Conservation (phyloP, 805 yeast genomes). For the Blastobotrys parvus region DNA sequence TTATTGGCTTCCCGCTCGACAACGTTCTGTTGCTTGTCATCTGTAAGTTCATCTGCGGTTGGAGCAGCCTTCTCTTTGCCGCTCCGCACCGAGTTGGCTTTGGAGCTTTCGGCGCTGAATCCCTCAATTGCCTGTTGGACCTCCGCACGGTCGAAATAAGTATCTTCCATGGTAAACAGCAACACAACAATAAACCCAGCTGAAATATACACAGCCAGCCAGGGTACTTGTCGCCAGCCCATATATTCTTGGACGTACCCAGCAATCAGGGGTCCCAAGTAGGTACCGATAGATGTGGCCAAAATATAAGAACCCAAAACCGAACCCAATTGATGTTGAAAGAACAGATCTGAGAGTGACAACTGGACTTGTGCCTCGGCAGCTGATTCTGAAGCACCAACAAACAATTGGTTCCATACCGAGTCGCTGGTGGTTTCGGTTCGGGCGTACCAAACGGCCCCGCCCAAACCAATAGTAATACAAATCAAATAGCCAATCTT, state of each 20-base stretch:
- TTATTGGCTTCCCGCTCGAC: not conserved
- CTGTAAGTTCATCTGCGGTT: not conserved
- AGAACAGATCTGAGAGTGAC: conserved; percentile 61
- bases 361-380: conserved; percentile 68
- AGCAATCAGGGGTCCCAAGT: conserved; percentile 69
- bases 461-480: conserved; percentile 49
- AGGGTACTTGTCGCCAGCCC: conserved; percentile 72
- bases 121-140: not conserved
- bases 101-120: not conserved
- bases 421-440: conserved; percentile 48
- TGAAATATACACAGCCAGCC: conserved; percentile 54
- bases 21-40: not conserved
- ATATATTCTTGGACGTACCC: conserved; percentile 54
- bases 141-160: conserved; percentile 36
- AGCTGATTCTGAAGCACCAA: conserved; percentile 68
- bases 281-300: conserved; percentile 73
- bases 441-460: conserved; percentile 67
- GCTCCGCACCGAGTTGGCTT: not conserved
- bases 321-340: conserved; percentile 66
- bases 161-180: conserved; percentile 60
- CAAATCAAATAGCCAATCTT: conserved; percentile 57
- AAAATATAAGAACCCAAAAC: conserved; percentile 64
- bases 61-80: not conserved
- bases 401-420: conserved; percentile 69
- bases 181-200: conserved; percentile 49